Evolutionary conservation across 1,139 yeast species (phyloP).

Genomic region (Yamadazyma diospyri): DNA sequence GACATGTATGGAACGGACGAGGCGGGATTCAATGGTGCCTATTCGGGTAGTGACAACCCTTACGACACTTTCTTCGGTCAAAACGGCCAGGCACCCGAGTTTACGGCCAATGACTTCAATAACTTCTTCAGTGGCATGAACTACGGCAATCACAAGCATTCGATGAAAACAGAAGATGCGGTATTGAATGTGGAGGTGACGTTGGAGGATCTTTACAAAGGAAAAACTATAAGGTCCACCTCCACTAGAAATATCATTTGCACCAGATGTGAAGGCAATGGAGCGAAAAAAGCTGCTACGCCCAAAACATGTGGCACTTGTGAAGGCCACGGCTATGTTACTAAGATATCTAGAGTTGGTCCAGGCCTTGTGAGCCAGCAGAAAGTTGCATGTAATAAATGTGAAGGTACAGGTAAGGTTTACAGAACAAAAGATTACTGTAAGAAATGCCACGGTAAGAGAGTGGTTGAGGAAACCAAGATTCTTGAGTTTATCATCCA

Average conservation of each 20-base stretch:
- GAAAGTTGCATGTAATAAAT: conserved; percentile 59
- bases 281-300: conserved; percentile 62
- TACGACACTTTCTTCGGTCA: conserved; percentile 37
- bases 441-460: conserved; percentile 68
- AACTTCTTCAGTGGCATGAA: conserved; percentile 58
- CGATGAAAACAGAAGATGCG: conserved; percentile 60
- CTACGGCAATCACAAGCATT: conserved; percentile 9
- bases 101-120: conserved; percentile 66
- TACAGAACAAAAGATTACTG: conserved; percentile 70
- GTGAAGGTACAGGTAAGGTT: conserved; percentile 70
- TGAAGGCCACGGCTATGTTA: conserved; percentile 65
- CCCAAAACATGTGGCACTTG: conserved; percentile 61
- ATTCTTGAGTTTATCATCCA: conserved; percentile 75
- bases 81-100: conserved; percentile 25
- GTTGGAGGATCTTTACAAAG: conserved; percentile 75
- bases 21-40: conserved; percentile 15
- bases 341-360: conserved; percentile 62
- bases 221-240: conserved; percentile 74
- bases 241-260: conserved; percentile 75
- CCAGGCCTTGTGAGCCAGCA: conserved; percentile 75
- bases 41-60: conserved; percentile 33
- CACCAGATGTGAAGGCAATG: conserved; percentile 67
- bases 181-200: conserved; percentile 59
- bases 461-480: conserved; percentile 63
- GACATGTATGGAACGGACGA: conserved; percentile 55